Percentiles rank a stretch among this genome's conserved stretches.
These are phyloP conservation scores for Pelargonium fulgidum DNA, from an alignment of 441 rosid genomes.

Conservation along the genomic window DNA sequence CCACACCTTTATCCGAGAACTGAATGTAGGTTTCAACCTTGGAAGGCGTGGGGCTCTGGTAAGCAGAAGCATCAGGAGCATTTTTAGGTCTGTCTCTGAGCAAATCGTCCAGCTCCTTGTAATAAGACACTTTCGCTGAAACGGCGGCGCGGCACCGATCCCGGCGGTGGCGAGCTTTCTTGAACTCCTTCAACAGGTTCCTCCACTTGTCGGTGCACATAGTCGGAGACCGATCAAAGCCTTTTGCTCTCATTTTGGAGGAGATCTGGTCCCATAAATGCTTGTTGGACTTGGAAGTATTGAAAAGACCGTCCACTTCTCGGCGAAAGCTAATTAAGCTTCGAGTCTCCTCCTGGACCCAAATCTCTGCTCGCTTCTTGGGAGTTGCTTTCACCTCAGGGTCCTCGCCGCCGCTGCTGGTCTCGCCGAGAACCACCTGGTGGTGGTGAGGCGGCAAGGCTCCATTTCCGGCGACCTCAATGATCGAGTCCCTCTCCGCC, in stretches of 20 bases:
- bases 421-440: constrained; percentile 64
- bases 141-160: neutral
- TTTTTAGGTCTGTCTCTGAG: neutral
- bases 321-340: constrained; percentile 12
- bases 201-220: constrained; percentile 26
- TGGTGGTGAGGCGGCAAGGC: constrained; percentile 41
- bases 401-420: constrained; percentile 50
- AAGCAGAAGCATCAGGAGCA: neutral
- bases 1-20: constrained; percentile 2
- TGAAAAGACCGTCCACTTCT: constrained; percentile 16
- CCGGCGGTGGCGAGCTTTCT: constrained; percentile 13
- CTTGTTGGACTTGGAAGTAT: constrained; percentile 22
- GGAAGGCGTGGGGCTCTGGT: neutral
- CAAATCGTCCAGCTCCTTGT: constrained; percentile 5
- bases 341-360: constrained; percentile 14
- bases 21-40: neutral
- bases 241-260: constrained; percentile 16
- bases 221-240: constrained; percentile 22
- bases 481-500: constrained; percentile 67
- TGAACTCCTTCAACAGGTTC: constrained; percentile 23
- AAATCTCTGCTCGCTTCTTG: constrained; percentile 13
- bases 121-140: constrained; percentile 1
- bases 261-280: constrained; percentile 21
- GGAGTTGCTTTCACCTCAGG: constrained; percentile 52
- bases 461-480: constrained; percentile 56